Base-by-base conservation (phyloP, 805 yeast genomes). In the Candida mattraensis region DNA sequence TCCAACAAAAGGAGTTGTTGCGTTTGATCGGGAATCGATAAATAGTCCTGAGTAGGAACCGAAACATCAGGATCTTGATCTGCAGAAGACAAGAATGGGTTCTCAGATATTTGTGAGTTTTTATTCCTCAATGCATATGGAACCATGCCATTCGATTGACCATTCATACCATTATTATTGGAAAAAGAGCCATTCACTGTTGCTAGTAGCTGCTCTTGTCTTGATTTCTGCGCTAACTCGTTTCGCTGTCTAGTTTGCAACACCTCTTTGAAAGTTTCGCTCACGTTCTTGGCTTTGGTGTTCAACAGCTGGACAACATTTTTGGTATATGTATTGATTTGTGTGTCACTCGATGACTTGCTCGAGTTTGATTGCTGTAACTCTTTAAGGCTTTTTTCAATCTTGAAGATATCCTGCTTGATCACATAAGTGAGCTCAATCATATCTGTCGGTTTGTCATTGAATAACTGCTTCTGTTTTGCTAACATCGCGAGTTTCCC, bases 401-500 rank as follows among this genome's bases (percentile, higher is more conserved):
- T 78, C 47, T 78, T 78, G 55, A 88, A 80, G 33, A 93, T 80
- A 53, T 85, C 95, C 59, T 93, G 97, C 45, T 83, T 85, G 42
- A 83, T 80, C 26, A 88, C 82, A 48, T 81, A 85, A 0, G 99
- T 89, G 45, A 93, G 68, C 59, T 93, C 96, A 14, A 89, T 86
- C 45, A 93, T 87, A 56, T 93, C 98, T 11, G 87, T 81, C 1
- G 98, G 97, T 48, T 84, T 81, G 61, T 93, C 99, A 54, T 89
- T 96, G 48, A 93, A 87, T 56, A 91, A 63, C 13, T 96, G 95
- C 57, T 88, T 89, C 50, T 88, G 71, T 59, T 84, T 87, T 3
- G 99, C 97, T 46, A 93, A 54, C 23, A 61, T 25, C 9, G 98
- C 96, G 35, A 93, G 69, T 51, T 87, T 81, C 24, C 83, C 78